Conservation (phyloP, 1,139 yeast genomes). For the Groenewaldozyma auringiensis region DNA sequence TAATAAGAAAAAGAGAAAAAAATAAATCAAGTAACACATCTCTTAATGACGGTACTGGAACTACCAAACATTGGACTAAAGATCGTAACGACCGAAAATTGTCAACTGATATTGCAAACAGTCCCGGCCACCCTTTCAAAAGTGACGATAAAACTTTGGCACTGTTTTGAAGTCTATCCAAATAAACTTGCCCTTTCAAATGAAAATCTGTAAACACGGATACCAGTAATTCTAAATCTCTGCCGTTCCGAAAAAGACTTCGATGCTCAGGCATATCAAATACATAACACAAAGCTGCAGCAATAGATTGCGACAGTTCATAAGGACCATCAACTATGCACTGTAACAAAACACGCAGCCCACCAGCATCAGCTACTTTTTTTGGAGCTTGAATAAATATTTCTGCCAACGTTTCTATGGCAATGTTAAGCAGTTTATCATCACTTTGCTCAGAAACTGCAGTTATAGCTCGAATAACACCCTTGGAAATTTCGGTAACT, state of each 20-base stretch:
- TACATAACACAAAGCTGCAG: constrained; percentile 50
- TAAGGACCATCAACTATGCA: constrained; percentile 56
- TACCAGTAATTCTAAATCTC: constrained; percentile 55
- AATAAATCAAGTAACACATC: constrained; percentile 64
- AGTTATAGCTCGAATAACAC: constrained; percentile 64
- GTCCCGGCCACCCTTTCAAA: constrained; percentile 71
- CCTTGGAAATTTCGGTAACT: constrained; percentile 48
- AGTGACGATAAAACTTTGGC: constrained; percentile 54
- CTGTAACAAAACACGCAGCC: constrained; percentile 52
- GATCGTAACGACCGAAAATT: constrained; percentile 51
- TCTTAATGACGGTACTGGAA: constrained; percentile 50
- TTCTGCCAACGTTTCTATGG: constrained; percentile 69
- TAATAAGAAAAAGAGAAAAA: constrained; percentile 57
- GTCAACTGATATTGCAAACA: constrained; percentile 56
- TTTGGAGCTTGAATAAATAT: constrained; percentile 54
- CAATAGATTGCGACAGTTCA: constrained; percentile 48
- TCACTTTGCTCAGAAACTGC: constrained; percentile 60
- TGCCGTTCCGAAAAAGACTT: constrained; percentile 49
- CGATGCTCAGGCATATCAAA: constrained; percentile 57
- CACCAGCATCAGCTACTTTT: constrained; percentile 55
- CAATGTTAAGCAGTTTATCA: constrained; percentile 47
- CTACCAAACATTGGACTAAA: constrained; percentile 54
- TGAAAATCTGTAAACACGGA: constrained; percentile 59
- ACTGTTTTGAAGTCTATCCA: constrained; percentile 53
- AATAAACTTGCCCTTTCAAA: constrained; percentile 38